Evolutionary conservation across 2,329 filamentous ascomycete genomes (phyloP), one percentile per base, ranked within the genome.

Genomic region (Eutypella sp.): DNA sequence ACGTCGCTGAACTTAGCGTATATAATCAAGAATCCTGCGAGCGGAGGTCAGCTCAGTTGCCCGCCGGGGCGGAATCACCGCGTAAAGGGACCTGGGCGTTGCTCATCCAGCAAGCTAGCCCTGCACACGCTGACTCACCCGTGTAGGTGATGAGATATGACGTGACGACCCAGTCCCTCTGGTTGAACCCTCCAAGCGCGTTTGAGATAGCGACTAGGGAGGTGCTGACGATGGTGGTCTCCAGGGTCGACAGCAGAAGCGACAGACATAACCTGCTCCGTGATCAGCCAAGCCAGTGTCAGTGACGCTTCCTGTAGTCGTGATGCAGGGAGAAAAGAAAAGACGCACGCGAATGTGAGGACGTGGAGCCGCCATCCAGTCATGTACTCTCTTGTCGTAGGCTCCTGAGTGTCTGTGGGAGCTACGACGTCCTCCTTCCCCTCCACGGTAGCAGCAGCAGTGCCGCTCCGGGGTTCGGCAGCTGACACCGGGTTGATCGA

Each of bases 191-290:
- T 20, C 50, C 45, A 15, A 59, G 47, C n/a, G 52, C 52, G 44
- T 59, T 63, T 2, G 62, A 66, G 29, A 75, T 75, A 19, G 70
- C 67, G 1, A 75, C 67, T 0, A 77, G 58, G 7, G 73, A 68
- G 0, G 74, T 76, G 57, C 68, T 72, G n/a, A 78, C 71, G 22
- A 76, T 76, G 4, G 72, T 74, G 7, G 67, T 72, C 47, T 77
- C 74, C 3, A 74, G 58, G 1, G 67, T 69, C 1, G 73, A 69
- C 3, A 78, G 61, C 33, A 76, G 66, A 3, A 73, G 58, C 22
- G 51, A 51, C 7, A 60, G 39, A 24, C 45, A 52, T 36, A 58
- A 40, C 10, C 56, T 58, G 31, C n/a, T n/a, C n/a, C n/a, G n/a
- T n/a, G n/a, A n/a, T n/a, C n/a, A n/a, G n/a, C n/a, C n/a, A n/a